Conservation (phyloP, 2,329 filamentous ascomycete genomes). For the Orbilia blumenaviensis region DNA sequence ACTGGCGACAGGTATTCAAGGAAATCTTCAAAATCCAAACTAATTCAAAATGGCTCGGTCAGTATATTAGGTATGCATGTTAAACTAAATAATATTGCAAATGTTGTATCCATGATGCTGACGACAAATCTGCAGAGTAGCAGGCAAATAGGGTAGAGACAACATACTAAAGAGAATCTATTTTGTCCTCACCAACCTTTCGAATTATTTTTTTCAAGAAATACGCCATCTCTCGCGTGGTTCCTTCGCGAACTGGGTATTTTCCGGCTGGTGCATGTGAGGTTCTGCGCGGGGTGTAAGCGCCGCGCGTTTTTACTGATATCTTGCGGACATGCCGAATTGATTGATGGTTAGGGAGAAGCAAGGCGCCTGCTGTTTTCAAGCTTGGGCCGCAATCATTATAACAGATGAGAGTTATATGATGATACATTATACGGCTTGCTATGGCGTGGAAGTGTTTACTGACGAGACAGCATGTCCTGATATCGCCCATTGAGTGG, state of each 20-base stretch:
- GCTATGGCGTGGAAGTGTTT: not conserved
- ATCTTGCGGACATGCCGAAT: not conserved
- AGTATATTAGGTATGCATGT: not conserved
- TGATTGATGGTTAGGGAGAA: not conserved
- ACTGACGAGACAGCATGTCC: constrained; percentile 5
- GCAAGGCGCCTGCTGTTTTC: not conserved
- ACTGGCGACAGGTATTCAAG: not conserved
- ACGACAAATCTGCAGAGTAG: not conserved
- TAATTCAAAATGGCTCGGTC: not conserved
- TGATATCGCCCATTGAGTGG: not conserved
- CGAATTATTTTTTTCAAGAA: not conserved
- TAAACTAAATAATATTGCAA: too few relatives aligned
- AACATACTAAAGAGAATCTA: not conserved
- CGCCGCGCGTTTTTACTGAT: not conserved
- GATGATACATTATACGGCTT: not conserved
- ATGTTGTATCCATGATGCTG: too few relatives aligned
- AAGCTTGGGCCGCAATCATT: not conserved
- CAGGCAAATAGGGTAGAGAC: not conserved
- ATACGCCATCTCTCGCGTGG: not conserved
- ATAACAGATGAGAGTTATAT: not conserved
- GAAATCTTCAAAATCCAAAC: not conserved
- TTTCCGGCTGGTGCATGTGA: not conserved
- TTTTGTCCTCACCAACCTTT: not conserved
- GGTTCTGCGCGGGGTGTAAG: not conserved
- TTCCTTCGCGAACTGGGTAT: not conserved